A percentile compares a stretch with the other conserved stretches of the same genome.
Conservation (phyloP, 2,329 filamentous ascomycete genomes). For the Endocalyx cinctus region DNA sequence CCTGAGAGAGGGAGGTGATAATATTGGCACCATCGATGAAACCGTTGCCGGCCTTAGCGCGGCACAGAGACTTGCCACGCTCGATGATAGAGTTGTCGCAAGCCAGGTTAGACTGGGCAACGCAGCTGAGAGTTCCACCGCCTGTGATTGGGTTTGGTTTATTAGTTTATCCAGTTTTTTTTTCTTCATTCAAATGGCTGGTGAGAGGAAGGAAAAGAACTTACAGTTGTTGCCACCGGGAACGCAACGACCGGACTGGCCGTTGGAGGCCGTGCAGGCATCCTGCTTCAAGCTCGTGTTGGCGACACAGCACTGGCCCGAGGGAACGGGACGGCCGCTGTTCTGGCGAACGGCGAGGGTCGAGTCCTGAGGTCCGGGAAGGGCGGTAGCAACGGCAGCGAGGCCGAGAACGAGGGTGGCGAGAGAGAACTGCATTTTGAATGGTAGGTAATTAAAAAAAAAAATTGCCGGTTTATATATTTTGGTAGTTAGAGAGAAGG, state of each 20-base stretch:
- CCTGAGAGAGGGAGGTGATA: background rate
- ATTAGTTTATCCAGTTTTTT: background rate
- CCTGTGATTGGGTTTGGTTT: constrained; percentile 1
- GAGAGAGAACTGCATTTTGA: constrained; percentile 9
- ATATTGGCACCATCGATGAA: background rate
- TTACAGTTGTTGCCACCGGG: constrained; percentile 10
- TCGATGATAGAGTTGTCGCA: constrained; percentile 8
- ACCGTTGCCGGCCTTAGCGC: constrained; percentile 1
- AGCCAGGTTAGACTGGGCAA: constrained; percentile 6
- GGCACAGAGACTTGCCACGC: constrained; percentile 12
- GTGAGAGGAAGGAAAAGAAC: no score
- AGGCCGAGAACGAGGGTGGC: constrained; percentile 6
- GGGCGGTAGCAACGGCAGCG: constrained; percentile 3
- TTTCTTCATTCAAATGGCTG: no score
- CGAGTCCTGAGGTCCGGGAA: no score
- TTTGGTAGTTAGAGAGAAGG: no score
- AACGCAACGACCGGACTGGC: constrained; percentile 9
- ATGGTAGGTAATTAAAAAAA: background rate
- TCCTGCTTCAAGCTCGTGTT: constrained; percentile 12
- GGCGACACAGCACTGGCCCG: constrained; percentile 11
- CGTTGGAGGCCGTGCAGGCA: constrained; percentile 6
- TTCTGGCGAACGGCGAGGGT: constrained; percentile 3
- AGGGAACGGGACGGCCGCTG: no score
- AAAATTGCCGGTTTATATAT: background rate
- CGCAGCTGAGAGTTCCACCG: constrained; percentile 10